Evolutionary conservation across 306 rosid species (phyloP), one percentile per base, ranked within the genome.

Genomic region (Parietaria judaica): DNA sequence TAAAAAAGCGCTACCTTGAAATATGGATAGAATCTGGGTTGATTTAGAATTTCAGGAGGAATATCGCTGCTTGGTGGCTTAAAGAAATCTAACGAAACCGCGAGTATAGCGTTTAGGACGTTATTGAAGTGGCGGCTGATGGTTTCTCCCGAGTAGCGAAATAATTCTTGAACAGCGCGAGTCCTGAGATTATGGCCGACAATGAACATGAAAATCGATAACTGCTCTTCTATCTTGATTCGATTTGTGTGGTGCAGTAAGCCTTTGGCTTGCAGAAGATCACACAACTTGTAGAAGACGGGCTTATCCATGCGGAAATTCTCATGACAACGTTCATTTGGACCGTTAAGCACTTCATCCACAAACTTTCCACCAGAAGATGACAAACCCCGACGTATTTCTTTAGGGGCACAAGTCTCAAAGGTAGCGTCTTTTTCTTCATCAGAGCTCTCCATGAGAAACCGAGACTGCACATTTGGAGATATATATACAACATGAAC

Each of bases 121-220:
- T 90, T 84, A 78, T 90, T 90, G 72, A 90, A 90, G 68, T 90
- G 95, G 43, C 95, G 94, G 70, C 95, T 90, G 46, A 90, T 90
- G 11, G 95, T 90, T 77, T 90, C 97, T 37, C 95, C 95, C 36
- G 97, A 90, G 70, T 86, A 86, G 68, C 73, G 91, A 57, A 90
- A 90, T 68, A 90, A 54, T 74, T 90, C 97, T 72, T 90, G 95
- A 64, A 84, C 97, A 43, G 95, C 90, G 50, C 97, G 84, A 47
- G 91, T 86, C 47, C 97, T 72, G 31, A 86, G 71, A 77, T 90
- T 86, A 71, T 90, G 97, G 9, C 97, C 94, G 69, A 90, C 66
- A 51, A 90, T 90, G 74, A 90, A 86, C 94, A 90, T 67, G 76
- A 90, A 90, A 69, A 90, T 86, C 64, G 89, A 92, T 71, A 90